Base-by-base conservation (phyloP, 257 asterid species). In the Solanum tarijense region DNA sequence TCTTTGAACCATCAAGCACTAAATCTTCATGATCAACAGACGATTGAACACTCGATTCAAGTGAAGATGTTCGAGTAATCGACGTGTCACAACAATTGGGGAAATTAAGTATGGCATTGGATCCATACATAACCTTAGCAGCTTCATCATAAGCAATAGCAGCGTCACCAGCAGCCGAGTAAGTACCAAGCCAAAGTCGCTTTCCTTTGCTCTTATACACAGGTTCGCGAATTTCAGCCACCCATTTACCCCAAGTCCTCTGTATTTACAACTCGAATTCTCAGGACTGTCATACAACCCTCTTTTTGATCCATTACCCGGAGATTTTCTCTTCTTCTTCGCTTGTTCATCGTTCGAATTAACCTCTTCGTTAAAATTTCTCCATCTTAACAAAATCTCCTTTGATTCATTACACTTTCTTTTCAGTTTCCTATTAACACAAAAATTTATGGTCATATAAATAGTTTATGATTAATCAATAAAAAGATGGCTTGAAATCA, bases 231-330 rank as follows among this genome's bases (percentile, higher is more conserved):
- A 90, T 90, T 89, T 90, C 92, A 6, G 92, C 91, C 5, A 89
- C 92, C 92, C 92, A 90, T 11, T 87, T 89, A 7, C 92, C 92
- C 92, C 91, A 90, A 20, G 46, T 89, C 86, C 92, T 87, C 92
- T 85, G 83, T 76, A 90, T 20, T 6, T 31, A 34, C 71, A 88
- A 13, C 71, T 4, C 12, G 84, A 79, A 81, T 90, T 90, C 48
- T 90, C 92, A 0, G 91, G 91, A 5, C 92, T 27, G 2, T n/a
- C 89, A 87, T 89, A 25, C 90, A 81, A 11, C 29, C 29, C 88
- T 69, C 78, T 90, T 29, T 32, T 85, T 14, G 92, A 88, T 55
- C 88, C 87, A 25, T 58, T 88, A 25, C 25, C 31, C 5, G 76
- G 60, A 10, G 41, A 1, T 48, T 10, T 87, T 32, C 72, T 87